These are phyloP conservation scores for Exidia glandulosa DNA, from an alignment of 768 basidiomycete genomes.

Conservation along the genomic window DNA sequence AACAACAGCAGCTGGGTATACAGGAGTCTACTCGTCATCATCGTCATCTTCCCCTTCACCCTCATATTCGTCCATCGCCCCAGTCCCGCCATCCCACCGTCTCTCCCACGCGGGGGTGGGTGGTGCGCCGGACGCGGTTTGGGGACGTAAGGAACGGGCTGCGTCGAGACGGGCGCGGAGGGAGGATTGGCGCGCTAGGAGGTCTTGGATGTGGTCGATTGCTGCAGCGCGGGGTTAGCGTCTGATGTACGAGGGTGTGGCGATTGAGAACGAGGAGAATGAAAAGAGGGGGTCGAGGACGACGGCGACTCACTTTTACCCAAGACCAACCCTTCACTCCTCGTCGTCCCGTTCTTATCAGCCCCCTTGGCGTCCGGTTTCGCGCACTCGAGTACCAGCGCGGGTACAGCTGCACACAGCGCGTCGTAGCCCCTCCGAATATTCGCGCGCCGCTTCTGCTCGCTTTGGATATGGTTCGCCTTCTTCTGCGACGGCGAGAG, in stretches of 20 bases:
- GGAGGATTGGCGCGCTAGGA: slow-evolving; percentile 47
- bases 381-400: slow-evolving; percentile 48
- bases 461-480: slow-evolving; percentile 86
- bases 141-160: slow-evolving; percentile 46
- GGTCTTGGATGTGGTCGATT: slow-evolving; percentile 69
- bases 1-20: no score
- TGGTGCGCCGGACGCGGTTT: slow-evolving; percentile 42
- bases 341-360: slow-evolving; percentile 20
- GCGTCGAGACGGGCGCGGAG: slow-evolving; percentile 49
- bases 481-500: slow-evolving; percentile 82
- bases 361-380: slow-evolving; percentile 15
- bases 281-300: neutral
- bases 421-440: slow-evolving; percentile 84
- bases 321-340: slow-evolving; percentile 16
- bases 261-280: neutral
- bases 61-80: slow-evolving; percentile 32
- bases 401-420: slow-evolving; percentile 73
- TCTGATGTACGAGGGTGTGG: slow-evolving; percentile 10
- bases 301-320: neutral
- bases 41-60: neutral
- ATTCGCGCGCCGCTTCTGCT: slow-evolving; percentile 88
- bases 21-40: neutral
- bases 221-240: slow-evolving; percentile 51
- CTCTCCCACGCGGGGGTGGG: slow-evolving; percentile 50
- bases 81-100: slow-evolving; percentile 70